These are phyloP conservation scores for Ogataea trehaloabstinens DNA, from an alignment of 805 yeast species.

Conservation along the genomic window DNA sequence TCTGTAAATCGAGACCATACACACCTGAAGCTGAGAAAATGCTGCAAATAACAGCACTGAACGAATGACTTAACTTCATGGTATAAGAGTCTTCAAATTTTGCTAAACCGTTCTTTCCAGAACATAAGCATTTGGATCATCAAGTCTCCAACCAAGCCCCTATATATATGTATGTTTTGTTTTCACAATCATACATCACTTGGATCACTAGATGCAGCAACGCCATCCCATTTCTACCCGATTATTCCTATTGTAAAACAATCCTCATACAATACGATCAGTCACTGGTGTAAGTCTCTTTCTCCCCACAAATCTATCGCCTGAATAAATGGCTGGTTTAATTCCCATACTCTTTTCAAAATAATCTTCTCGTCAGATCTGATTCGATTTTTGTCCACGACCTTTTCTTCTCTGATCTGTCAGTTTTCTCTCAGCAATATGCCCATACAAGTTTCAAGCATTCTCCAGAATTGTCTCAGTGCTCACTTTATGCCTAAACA, in stretches of 20 bases:
- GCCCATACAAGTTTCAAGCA: too few relatives aligned
- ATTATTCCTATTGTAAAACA: constrained; percentile 2
- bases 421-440: background rate
- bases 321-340: constrained; percentile 17
- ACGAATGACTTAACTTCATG: constrained; percentile 7
- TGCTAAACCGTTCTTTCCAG: too few relatives aligned
- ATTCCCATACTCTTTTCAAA: constrained; percentile 8
- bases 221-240: background rate
- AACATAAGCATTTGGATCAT: too few relatives aligned
- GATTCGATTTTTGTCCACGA: constrained; percentile 11
- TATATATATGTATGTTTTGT: too few relatives aligned
- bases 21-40: constrained; percentile 7
- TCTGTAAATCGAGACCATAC: constrained; percentile 8
- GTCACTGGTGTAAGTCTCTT: background rate
- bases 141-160: too few relatives aligned
- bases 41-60: constrained; percentile 4
- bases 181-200: too few relatives aligned
- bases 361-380: constrained; percentile 7
- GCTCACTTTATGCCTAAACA: too few relatives aligned
- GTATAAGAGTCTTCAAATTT: too few relatives aligned
- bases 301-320: background rate
- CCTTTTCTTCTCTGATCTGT: constrained; percentile 2
- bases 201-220: background rate
- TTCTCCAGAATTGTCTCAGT: too few relatives aligned
- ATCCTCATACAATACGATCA: constrained; percentile 2